Evolutionary conservation across 208 protist species (phyloP).

Genomic region (Leishmania guyanensis): DNA sequence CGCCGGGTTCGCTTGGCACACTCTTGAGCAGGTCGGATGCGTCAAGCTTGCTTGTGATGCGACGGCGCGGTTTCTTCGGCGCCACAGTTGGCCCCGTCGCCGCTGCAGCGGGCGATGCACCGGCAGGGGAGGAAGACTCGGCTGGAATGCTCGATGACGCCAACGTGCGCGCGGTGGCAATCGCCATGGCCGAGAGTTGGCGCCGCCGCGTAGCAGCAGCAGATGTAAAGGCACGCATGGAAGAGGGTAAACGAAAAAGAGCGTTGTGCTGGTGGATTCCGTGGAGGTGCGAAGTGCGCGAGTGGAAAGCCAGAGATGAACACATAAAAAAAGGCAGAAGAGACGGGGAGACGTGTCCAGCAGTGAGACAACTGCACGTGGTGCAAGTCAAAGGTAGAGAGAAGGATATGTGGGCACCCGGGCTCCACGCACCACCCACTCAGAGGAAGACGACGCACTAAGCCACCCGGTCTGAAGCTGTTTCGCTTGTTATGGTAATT

Average conservation of each 20-base stretch:
- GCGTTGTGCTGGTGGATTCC: neutral
- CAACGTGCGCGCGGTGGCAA: neutral
- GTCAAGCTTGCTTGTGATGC: constrained; percentile 60
- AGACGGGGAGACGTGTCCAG: neutral
- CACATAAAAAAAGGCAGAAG: neutral
- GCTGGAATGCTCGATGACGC: neutral
- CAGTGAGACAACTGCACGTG: neutral
- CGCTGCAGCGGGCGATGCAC: neutral
- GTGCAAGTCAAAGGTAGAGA: neutral
- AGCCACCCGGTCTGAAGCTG: neutral
- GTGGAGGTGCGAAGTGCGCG: neutral
- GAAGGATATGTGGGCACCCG: neutral
- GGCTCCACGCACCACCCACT: neutral
- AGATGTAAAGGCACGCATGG: constrained; percentile 14
- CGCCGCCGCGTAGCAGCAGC: neutral
- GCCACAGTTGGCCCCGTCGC: constrained; percentile 41
- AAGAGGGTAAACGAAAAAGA: neutral
- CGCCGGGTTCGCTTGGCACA: constrained; percentile 79
- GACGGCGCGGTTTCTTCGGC: constrained; percentile 65
- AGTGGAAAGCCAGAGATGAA: neutral
- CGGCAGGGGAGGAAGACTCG: neutral
- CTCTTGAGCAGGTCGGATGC: constrained; percentile 55
- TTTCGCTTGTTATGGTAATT: neutral
- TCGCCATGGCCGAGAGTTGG: neutral
- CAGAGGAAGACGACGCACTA: neutral